phyloP scores from a whole-genome alignment of 768 basidiomycete genomes.

The Glaciozyma antarctica region DNA sequence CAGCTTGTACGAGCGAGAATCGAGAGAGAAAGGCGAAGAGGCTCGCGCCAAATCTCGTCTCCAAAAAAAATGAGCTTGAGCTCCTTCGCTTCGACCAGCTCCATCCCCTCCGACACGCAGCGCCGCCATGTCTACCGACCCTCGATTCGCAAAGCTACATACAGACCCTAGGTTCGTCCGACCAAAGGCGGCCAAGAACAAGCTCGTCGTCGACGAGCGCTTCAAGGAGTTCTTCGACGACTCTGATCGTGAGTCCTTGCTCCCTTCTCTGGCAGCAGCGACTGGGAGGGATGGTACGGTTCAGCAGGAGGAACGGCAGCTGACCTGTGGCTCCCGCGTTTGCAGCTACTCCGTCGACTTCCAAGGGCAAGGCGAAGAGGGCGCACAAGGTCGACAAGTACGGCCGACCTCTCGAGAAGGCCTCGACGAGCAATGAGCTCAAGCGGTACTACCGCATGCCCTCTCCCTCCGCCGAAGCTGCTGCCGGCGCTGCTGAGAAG shows the following conservation, averaged over 20 bases:
- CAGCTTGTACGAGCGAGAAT: no score
- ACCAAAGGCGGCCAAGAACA: conserved; percentile 66
- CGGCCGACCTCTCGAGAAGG: conserved; percentile 39
- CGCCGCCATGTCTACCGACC: conserved; percentile 43
- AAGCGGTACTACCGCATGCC: conserved; percentile 43
- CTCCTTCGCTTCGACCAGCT: no score
- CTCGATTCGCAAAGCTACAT: conserved; percentile 76
- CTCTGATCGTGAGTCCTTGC: conserved; percentile 2
- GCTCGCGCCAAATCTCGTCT: no score
- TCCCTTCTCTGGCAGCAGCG: not conserved
- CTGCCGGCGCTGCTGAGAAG: not conserved
- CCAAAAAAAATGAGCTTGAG: no score
- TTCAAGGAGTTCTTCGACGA: conserved; percentile 68
- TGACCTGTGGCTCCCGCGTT: not conserved
- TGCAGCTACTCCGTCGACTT: not conserved
- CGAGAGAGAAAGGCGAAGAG: no score
- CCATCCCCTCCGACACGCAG: no score
- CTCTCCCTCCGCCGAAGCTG: conserved; percentile 28
- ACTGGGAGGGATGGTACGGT: not conserved
- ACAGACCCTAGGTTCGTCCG: conserved; percentile 88
- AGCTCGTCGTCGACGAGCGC: conserved; percentile 81
- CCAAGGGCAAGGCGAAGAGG: conserved; percentile 9
- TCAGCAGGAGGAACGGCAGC: not conserved
- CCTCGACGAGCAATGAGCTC: conserved; percentile 41
- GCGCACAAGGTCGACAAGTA: conserved; percentile 42